These are phyloP conservation scores for Fusarium solani-melongenae DNA, from an alignment of 2,329 filamentous ascomycete species.

Conservation along the genomic window DNA sequence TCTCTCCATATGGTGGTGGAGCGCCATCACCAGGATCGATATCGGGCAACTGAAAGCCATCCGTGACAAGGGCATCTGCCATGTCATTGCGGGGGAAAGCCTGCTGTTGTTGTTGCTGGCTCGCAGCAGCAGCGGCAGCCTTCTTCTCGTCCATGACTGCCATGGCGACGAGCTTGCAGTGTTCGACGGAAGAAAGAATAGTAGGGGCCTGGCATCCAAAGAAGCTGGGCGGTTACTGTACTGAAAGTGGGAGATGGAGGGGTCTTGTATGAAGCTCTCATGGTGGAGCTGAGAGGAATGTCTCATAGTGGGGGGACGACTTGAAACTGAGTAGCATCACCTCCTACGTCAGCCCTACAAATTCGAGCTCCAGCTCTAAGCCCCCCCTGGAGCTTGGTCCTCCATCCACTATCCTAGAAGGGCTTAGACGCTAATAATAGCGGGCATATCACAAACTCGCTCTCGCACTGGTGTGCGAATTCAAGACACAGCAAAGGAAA, in stretches of 20 bases:
- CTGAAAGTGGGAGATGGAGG: not conserved
- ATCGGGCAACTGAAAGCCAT: slow-evolving; percentile 55
- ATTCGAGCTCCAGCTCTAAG: not conserved
- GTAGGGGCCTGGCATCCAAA: not conserved
- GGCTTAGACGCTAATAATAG: not conserved
- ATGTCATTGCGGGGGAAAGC: slow-evolving; percentile 15
- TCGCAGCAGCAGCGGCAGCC: slow-evolving; percentile 35
- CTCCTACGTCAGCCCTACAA: slow-evolving; percentile 2
- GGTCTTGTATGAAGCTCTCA: slow-evolving; percentile 11
- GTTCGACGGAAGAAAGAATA: not conserved
- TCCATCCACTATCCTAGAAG: not conserved
- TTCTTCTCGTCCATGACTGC: slow-evolving; percentile 44
- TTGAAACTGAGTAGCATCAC: not conserved
- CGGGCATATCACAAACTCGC: not conserved
- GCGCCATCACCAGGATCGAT: slow-evolving; percentile 55
- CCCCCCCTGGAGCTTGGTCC: not conserved
- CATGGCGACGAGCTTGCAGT: slow-evolving; percentile 34
- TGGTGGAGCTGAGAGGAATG: slow-evolving; percentile 1
- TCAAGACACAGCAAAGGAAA: not conserved
- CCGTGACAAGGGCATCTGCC: slow-evolving; percentile 49
- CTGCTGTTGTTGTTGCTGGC: slow-evolving; percentile 33
- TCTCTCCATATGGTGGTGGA: slow-evolving; percentile 70
- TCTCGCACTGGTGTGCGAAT: not conserved
- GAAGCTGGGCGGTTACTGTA: not conserved
- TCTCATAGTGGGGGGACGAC: slow-evolving; percentile 2